A percentile compares a stretch with the other conserved stretches of the same genome.
These are phyloP conservation scores for Setaria viridis DNA, from an alignment of 202 grass and related monocot genomes.

Conservation along the genomic window DNA sequence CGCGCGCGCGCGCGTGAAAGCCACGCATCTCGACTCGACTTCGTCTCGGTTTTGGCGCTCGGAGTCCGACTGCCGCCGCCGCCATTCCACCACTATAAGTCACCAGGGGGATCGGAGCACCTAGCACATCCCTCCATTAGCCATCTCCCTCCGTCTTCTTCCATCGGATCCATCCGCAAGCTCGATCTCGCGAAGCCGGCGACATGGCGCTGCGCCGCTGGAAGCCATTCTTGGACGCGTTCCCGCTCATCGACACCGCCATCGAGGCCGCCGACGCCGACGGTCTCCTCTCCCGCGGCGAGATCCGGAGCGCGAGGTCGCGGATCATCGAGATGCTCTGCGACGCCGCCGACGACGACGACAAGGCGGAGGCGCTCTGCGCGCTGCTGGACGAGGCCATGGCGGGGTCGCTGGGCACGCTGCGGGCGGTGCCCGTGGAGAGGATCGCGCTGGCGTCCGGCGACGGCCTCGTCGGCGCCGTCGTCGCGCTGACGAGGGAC, in stretches of 20 bases:
- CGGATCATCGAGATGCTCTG: background rate
- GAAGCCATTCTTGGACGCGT: background rate
- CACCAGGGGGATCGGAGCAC: background rate
- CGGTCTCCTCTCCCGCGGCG: background rate
- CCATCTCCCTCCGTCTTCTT: background rate
- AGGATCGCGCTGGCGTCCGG: background rate
- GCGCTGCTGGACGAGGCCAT: background rate
- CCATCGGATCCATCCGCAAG: background rate
- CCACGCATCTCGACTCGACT: background rate
- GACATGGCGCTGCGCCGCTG: slow-evolving; percentile 3
- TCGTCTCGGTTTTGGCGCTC: too few species aligned
- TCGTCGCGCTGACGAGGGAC: background rate
- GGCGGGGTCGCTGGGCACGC: background rate
- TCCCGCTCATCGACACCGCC: background rate
- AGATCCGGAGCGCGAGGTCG: background rate
- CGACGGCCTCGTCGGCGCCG: background rate
- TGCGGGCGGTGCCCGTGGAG: background rate
- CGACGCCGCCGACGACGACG: background rate
- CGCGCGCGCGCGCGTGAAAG: background rate
- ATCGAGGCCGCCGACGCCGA: background rate
- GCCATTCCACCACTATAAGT: background rate
- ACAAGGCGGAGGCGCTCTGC: background rate
- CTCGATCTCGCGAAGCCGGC: background rate
- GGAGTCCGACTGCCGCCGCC: background rate
- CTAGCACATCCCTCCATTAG: background rate